Evolutionary conservation across 2,329 filamentous ascomycete species (phyloP), one percentile per base, ranked within the genome.

Genomic region (Hymenoscyphus fructigenus): DNA sequence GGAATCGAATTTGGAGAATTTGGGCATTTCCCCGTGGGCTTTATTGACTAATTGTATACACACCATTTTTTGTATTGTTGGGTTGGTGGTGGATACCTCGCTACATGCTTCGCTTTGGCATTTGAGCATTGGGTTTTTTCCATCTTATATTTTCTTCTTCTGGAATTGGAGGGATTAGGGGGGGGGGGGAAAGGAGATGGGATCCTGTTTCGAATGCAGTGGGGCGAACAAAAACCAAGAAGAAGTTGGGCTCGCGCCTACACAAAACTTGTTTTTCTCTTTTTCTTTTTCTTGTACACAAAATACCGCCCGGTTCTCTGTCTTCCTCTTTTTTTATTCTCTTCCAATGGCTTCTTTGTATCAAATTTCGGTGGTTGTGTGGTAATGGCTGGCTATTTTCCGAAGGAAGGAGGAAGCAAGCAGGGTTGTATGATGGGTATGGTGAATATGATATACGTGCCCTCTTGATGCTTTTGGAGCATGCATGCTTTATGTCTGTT

Each of bases 1-100:
- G 61, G 38, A 41, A 58, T 34, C 12, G 32, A 59, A 59, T 47
- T 32, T 63, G 61, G 57, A 63, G 32, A 59, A 50, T 50, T 55
- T 59, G 59, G 56, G 61, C 53, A 58, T 62, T 62, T 58, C 56
- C 53, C 61, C 20, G 44, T 38, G 44, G 53, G 61, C 14, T 17
- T 63, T 53, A 63, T 59, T 53, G 61, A 63, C 17, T 63, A 59
- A 63, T 63, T 63, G 61, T 63, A 59, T 63, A 63, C 20, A 36
- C 61, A 59, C 61, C 61, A 59, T 59, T 59, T 36, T 55, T 62
- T 34, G 50, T 59, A 17, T 59, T 44, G 15, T 55, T 59, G 44
- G 20, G 41, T 47, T 17, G 29, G 29, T 32, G 29, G 29, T 32
- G 29, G 5, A 32, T 32, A 32, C 29, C 29, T 32, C 29, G 47